A percentile compares a stretch with the other conserved stretches of the same genome.
Evolutionary conservation across 164 flowering plant genomes (phyloP).

Genomic region (Nelumbo lutea): DNA sequence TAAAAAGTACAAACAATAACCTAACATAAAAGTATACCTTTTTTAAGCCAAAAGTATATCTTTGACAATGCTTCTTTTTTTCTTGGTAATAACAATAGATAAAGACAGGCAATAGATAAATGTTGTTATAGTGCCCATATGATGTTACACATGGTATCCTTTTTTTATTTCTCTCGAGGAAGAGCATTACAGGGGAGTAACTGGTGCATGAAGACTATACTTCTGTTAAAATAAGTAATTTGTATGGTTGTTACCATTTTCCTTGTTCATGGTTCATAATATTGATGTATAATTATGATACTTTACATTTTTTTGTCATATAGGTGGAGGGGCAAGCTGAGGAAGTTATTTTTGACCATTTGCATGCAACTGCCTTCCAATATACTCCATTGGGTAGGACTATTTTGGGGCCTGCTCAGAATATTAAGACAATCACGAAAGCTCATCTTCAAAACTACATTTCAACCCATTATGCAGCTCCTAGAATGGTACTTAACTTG

Average conservation of each 20-base stretch:
- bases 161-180: no score
- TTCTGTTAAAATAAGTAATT: not conserved
- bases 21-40: no score
- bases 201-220: no score
- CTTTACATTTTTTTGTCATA: slow-evolving; percentile 4
- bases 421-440: slow-evolving; percentile 69
- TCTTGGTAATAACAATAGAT: no score
- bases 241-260: not conserved
- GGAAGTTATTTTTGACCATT: slow-evolving; percentile 95
- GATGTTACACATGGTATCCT: no score
- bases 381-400: slow-evolving; percentile 90
- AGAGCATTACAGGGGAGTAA: no score
- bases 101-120: no score
- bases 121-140: no score
- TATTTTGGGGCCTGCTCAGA: slow-evolving; percentile 87
- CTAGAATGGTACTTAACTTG: slow-evolving; percentile 64
- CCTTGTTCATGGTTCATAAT: not conserved
- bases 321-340: slow-evolving; percentile 88
- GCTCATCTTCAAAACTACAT: slow-evolving; percentile 70
- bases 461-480: slow-evolving; percentile 81
- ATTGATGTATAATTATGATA: slow-evolving; percentile 1
- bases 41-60: no score
- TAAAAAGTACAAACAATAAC: no score
- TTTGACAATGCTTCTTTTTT: no score
- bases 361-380: slow-evolving; percentile 98